phyloP scores from a whole-genome alignment of 2,329 filamentous ascomycete genomes.

The Ramularia endophylla region DNA sequence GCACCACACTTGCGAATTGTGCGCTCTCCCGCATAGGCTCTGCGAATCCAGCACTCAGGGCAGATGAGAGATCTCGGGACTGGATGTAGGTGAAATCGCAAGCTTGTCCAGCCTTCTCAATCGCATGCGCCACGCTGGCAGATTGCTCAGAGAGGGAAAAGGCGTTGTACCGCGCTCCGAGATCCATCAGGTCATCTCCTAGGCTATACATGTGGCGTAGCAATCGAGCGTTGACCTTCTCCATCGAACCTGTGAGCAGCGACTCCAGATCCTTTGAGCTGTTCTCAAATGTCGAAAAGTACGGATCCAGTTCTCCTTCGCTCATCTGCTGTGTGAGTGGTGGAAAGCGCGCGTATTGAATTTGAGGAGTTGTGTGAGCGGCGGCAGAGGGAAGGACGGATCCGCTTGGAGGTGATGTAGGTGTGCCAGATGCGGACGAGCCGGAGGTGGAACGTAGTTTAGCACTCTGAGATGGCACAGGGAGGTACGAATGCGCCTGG shows the following conservation, averaged over 20 bases:
- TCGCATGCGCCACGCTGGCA: conserved; percentile 79
- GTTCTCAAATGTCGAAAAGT: conserved; percentile 88
- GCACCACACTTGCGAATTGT: conserved; percentile 92
- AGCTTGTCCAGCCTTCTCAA: conserved; percentile 90
- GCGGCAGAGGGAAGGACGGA: conserved; percentile 47
- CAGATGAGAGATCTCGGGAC: conserved; percentile 82
- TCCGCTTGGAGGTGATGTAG: conserved; percentile 48
- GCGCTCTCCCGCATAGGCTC: conserved; percentile 98
- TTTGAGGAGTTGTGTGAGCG: conserved; percentile 53
- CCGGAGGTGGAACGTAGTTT: conserved; percentile 62
- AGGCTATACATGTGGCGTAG: conserved; percentile 78
- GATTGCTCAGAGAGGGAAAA: conserved; percentile 94
- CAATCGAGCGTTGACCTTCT: conserved; percentile 90
- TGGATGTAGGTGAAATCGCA: conserved; percentile 95
- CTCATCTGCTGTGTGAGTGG: conserved; percentile 67
- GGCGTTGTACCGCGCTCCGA: conserved; percentile 93
- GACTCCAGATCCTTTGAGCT: conserved; percentile 88
- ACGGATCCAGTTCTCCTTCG: conserved; percentile 89
- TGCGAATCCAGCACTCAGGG: conserved; percentile 87
- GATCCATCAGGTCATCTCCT: conserved; percentile 81
- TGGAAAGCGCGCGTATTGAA: conserved; percentile 74
- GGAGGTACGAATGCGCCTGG: conserved; percentile 78
- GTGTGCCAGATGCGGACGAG: conserved; percentile 46
- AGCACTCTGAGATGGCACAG: conserved; percentile 76
- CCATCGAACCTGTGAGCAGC: conserved; percentile 85